Evolutionary conservation across 352 stramenopile species (phyloP).

Genomic region (Pythium diclinum): DNA sequence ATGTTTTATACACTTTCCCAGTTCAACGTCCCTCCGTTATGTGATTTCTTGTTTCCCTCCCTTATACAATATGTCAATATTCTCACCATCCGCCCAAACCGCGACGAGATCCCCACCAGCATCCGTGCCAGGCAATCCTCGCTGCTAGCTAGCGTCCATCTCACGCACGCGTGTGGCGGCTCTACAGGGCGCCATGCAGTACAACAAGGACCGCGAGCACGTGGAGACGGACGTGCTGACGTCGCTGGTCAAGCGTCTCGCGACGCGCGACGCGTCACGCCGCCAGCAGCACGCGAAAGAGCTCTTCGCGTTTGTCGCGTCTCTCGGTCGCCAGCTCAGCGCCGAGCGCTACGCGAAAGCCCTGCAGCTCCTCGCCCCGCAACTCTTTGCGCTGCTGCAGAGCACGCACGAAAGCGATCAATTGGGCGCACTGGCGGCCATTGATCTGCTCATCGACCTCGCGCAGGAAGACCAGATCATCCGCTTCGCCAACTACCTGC

Average conservation of each 20-base stretch:
- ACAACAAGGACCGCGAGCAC: constrained; percentile 61
- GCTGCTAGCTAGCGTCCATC: too few relatives aligned
- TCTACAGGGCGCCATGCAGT: constrained; percentile 17
- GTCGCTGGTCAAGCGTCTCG: constrained; percentile 61
- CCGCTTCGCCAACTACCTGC: constrained; percentile 88
- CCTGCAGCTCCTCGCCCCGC: constrained; percentile 67
- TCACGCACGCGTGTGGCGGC: background rate
- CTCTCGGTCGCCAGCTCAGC: constrained; percentile 67
- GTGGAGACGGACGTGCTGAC: constrained; percentile 49
- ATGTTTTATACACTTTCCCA: background rate
- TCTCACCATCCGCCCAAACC: background rate
- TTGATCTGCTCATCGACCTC: constrained; percentile 79
- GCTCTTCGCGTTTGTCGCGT: constrained; percentile 59
- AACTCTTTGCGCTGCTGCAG: constrained; percentile 72
- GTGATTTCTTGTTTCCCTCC: background rate
- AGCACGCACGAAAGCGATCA: constrained; percentile 59
- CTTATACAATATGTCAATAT: background rate
- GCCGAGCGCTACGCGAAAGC: constrained; percentile 79
- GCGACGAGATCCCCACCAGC: background rate
- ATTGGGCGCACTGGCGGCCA: constrained; percentile 68
- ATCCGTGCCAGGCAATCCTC: background rate
- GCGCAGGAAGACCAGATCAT: constrained; percentile 88
- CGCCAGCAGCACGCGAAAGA: constrained; percentile 50
- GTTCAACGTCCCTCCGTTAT: background rate
- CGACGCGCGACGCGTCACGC: constrained; percentile 34